Percentiles rank a stretch among this genome's conserved stretches.
These are phyloP conservation scores for Murraya koenigii DNA, from an alignment of 345 rosid genomes.

Conservation along the genomic window DNA sequence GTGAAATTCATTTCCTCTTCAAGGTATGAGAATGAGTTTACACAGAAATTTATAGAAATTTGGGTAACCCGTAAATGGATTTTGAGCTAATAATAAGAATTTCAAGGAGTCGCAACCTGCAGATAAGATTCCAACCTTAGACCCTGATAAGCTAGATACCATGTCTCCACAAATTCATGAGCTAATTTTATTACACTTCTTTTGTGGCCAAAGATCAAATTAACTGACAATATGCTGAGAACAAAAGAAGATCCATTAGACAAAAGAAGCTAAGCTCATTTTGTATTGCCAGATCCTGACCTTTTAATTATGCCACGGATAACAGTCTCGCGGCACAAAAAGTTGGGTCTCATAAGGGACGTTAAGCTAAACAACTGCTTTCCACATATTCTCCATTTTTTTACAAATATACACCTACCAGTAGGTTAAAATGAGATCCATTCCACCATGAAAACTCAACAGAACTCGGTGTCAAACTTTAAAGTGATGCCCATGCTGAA, in stretches of 20 bases:
- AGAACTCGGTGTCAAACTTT: conserved; percentile 62
- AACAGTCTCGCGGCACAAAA: background rate
- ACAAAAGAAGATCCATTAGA: background rate
- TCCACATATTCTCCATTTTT: background rate
- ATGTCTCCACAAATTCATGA: background rate
- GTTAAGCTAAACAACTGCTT: background rate
- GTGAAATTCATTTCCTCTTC: too few species aligned
- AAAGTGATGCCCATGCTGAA: conserved; percentile 83
- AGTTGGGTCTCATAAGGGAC: background rate
- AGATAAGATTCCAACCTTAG: too few species aligned
- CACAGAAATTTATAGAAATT: too few species aligned
- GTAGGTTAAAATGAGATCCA: background rate
- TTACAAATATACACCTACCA: conserved; percentile 8
- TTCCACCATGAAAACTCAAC: conserved; percentile 26
- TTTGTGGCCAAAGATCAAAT: background rate
- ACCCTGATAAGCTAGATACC: too few species aligned
- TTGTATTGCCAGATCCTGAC: background rate
- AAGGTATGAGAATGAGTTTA: too few species aligned
- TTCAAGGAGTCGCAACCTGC: too few species aligned
- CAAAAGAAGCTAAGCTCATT: background rate
- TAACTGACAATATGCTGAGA: background rate
- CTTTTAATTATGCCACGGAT: background rate
- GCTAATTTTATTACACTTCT: background rate
- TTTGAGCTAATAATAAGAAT: too few species aligned
- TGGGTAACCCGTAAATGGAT: too few species aligned